Percentiles rank a stretch among this genome's conserved stretches.
These are phyloP conservation scores for Podospora comata DNA, from an alignment of 495 filamentous ascomycete genomes.

Conservation along the genomic window DNA sequence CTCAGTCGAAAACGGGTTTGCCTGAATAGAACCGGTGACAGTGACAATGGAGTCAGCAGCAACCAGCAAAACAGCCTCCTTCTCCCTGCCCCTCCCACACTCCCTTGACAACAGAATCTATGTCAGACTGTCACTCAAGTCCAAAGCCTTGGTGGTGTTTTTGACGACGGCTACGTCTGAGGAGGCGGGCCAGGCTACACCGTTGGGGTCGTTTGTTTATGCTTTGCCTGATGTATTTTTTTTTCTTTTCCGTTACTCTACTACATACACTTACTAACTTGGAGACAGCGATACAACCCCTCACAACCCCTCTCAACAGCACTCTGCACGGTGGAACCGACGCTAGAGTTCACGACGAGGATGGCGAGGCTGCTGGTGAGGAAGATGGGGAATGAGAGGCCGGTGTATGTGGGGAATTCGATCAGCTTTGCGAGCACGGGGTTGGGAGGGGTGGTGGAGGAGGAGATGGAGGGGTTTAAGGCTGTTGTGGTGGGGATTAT, in stretches of 20 bases:
- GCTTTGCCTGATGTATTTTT: slow-evolving; percentile 78
- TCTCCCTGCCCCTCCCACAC: slow-evolving; percentile 58
- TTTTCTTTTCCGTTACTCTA: slow-evolving; percentile 9
- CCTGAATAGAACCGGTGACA: not conserved
- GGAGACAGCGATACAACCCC: slow-evolving; percentile 51
- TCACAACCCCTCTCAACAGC: slow-evolving; percentile 69
- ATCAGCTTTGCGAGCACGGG: slow-evolving; percentile 63
- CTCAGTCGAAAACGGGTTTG: not conserved
- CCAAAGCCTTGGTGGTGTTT: slow-evolving; percentile 68
- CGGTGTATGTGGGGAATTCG: slow-evolving; percentile 82
- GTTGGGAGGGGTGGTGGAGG: slow-evolving; percentile 74
- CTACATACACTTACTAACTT: not conserved
- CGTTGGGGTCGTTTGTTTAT: slow-evolving; percentile 84
- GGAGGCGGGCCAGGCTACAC: slow-evolving; percentile 47
- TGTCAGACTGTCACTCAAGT: slow-evolving; percentile 67
- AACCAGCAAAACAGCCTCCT: not conserved
- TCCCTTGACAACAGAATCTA: slow-evolving; percentile 75
- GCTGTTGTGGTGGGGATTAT: slow-evolving; percentile 67
- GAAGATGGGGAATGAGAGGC: slow-evolving; percentile 52
- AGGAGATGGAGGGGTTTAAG: slow-evolving; percentile 87
- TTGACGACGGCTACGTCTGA: slow-evolving; percentile 68
- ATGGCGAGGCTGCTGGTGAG: slow-evolving; percentile 77
- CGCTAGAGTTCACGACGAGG: slow-evolving; percentile 80
- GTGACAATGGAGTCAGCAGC: not conserved
- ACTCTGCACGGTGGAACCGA: slow-evolving; percentile 69